phyloP scores from a whole-genome alignment of 345 rosid genomes.

The Boechera stricta region DNA sequence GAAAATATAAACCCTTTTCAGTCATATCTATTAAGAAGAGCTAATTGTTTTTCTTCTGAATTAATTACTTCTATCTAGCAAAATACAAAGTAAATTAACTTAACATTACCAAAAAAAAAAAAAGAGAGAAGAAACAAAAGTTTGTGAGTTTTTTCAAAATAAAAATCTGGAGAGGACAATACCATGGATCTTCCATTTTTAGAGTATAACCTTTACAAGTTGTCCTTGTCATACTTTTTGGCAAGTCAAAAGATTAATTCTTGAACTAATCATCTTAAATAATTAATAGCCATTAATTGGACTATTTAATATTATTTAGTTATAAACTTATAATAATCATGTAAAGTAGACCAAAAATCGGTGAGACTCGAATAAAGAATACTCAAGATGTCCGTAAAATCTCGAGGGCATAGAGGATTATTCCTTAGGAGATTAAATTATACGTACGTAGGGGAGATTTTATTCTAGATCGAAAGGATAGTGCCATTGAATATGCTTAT shows the following conservation, averaged over 20 bases:
- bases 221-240: constrained; percentile 20
- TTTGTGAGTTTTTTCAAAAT: not conserved
- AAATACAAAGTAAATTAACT: not conserved
- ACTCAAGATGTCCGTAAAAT: constrained; percentile 18
- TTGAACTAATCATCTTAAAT: constrained; percentile 1
- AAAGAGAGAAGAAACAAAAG: not conserved
- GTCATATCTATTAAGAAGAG: not conserved
- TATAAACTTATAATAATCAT: constrained; percentile 2
- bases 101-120: not conserved
- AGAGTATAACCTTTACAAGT: constrained; percentile 16
- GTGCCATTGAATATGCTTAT: constrained; percentile 40
- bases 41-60: not conserved
- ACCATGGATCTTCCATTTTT: constrained; percentile 38
- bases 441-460: constrained; percentile 28
- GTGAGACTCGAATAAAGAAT: constrained; percentile 19
- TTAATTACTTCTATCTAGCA: not conserved
- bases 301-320: not conserved
- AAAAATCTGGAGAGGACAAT: constrained; percentile 23
- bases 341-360: constrained; percentile 12
- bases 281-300: not conserved
- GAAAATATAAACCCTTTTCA: not conserved
- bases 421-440: constrained; percentile 20
- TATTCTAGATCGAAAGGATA: constrained; percentile 35
- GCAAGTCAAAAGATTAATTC: constrained; percentile 23
- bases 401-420: constrained; percentile 31